A percentile compares a stretch with the other conserved stretches of the same genome.
phyloP scores from a whole-genome alignment of 371 early-diverging fungal genomes.

The Batrachochytrium dendrobatidis region DNA sequence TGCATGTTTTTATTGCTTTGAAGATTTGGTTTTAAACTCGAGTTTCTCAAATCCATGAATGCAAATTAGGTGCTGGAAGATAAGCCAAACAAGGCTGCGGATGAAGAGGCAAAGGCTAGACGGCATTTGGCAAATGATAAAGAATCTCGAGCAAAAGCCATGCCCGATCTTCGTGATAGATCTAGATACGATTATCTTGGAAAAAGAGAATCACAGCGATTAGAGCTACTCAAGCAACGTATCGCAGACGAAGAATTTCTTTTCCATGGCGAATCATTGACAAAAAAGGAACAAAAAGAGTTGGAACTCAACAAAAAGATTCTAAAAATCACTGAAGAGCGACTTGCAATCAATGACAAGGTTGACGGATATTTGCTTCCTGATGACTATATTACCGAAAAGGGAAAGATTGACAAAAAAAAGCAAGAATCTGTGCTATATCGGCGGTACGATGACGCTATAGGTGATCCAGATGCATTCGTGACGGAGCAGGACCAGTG shows the following conservation, averaged over 20 bases:
- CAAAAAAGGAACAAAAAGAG: conserved; percentile 66
- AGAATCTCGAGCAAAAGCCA: conserved; percentile 39
- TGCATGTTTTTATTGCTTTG: background rate
- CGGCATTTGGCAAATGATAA: conserved; percentile 76
- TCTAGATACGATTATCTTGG: conserved; percentile 88
- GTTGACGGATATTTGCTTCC: conserved; percentile 89
- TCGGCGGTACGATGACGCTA: conserved; percentile 77
- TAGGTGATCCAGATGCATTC: conserved; percentile 48
- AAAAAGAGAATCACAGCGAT: conserved; percentile 74
- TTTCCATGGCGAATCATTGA: conserved; percentile 68
- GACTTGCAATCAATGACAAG: conserved; percentile 65
- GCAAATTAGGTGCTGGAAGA: conserved; percentile 66
- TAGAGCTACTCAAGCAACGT: conserved; percentile 66
- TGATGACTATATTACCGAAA: conserved; percentile 80
- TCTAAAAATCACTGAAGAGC: conserved; percentile 73
- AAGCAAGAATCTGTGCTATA: conserved; percentile 83
- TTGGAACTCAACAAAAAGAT: conserved; percentile 78
- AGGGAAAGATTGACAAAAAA: conserved; percentile 89
- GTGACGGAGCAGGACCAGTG: conserved; percentile 91
- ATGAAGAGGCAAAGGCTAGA: conserved; percentile 54
- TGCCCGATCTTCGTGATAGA: conserved; percentile 69
- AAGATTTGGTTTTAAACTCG: no score
- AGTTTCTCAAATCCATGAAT: no score
- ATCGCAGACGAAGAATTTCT: conserved; percentile 83
- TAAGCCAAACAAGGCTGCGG: conserved; percentile 60